Conservation (phyloP, 345 rosid species). For the Bruguiera sexangula region DNA sequence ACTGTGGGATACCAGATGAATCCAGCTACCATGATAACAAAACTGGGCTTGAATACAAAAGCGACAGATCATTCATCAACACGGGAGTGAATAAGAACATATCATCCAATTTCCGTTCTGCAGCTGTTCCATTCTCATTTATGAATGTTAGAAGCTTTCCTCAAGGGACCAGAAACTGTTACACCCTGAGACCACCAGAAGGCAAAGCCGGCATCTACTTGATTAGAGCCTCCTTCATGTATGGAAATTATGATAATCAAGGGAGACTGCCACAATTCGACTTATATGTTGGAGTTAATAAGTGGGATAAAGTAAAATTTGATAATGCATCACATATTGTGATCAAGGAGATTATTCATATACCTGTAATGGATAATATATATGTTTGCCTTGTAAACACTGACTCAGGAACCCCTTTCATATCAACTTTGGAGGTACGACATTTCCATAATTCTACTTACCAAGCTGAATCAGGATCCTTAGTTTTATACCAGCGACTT, state of each 20-base stretch:
- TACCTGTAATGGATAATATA: conserved; percentile 14
- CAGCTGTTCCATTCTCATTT: background rate
- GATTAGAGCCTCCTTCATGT: conserved; percentile 35
- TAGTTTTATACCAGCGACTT: conserved; percentile 5
- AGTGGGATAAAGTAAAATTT: conserved; percentile 26
- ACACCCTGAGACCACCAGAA: conserved; percentile 27
- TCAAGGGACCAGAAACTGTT: conserved; percentile 26
- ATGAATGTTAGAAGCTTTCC: conserved; percentile 30
- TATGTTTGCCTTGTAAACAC: conserved; percentile 32
- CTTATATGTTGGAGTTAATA: conserved; percentile 25
- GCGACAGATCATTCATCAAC: conserved; percentile 16
- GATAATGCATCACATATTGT: conserved; percentile 26
- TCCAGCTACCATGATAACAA: conserved; percentile 6
- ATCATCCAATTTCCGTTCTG: conserved; percentile 19
- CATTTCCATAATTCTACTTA: conserved; percentile 26
- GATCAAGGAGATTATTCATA: conserved; percentile 32
- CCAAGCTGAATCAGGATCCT: background rate
- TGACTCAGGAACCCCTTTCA: conserved; percentile 32
- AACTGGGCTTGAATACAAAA: conserved; percentile 9
- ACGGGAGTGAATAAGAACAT: conserved; percentile 26
- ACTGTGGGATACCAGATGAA: conserved; percentile 25
- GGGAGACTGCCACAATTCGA: conserved; percentile 20
- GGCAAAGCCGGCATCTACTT: conserved; percentile 25
- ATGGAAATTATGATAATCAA: conserved; percentile 31
- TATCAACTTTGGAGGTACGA: conserved; percentile 32